Conservation (phyloP, 2,329 filamentous ascomycete species). For the Lachnellula occidentalis region DNA sequence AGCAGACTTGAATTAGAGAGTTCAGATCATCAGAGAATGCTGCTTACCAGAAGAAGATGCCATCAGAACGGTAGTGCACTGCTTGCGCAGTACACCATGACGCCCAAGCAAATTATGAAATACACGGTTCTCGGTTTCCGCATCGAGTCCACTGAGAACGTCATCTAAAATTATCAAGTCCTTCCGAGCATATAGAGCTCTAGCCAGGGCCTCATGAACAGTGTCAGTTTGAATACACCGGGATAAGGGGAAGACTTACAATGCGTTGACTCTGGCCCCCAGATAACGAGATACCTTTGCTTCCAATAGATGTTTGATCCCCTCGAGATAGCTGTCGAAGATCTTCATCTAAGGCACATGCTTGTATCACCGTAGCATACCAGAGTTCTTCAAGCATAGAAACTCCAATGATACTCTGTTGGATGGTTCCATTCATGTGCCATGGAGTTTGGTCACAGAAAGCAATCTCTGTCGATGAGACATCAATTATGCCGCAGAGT, state of each 20-base stretch:
- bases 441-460: constrained; percentile 42
- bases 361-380: constrained; percentile 19
- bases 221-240: neutral
- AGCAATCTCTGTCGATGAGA: constrained; percentile 22
- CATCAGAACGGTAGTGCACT: constrained; percentile 33
- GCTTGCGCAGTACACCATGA: constrained; percentile 14
- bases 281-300: constrained; percentile 28
- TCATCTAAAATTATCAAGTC: constrained; percentile 22
- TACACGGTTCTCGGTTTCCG: constrained; percentile 13
- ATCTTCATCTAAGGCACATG: constrained; percentile 19
- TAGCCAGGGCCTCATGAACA: constrained; percentile 33
- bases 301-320: constrained; percentile 27
- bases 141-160: constrained; percentile 23
- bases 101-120: constrained; percentile 15
- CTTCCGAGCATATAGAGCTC: constrained; percentile 15
- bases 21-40: neutral
- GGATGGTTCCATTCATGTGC: constrained; percentile 37
- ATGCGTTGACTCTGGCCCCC: constrained; percentile 22
- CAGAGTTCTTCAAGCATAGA: constrained; percentile 22
- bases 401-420: constrained; percentile 34
- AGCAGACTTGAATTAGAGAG: neutral
- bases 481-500: constrained; percentile 3
- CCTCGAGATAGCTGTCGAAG: constrained; percentile 21
- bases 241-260: constrained; percentile 30
- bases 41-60: constrained; percentile 23